These are phyloP conservation scores for Periconia digitata DNA, from an alignment of 2,329 filamentous ascomycete species.

Conservation along the genomic window DNA sequence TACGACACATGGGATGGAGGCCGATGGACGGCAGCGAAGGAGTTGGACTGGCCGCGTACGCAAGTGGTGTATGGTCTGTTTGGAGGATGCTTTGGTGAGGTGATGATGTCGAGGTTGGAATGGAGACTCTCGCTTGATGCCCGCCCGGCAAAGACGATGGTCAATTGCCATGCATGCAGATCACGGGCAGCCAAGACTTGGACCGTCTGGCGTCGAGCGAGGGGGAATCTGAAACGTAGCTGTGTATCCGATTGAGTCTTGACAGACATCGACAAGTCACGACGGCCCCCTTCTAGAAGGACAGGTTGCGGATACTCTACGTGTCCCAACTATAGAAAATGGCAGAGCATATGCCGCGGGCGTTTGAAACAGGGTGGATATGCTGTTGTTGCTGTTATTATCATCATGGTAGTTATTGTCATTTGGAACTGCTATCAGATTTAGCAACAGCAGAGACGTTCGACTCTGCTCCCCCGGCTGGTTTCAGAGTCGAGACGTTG, in stretches of 20 bases:
- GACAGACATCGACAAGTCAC: not conserved
- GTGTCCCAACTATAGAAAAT: too few relatives aligned
- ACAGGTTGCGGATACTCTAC: not conserved
- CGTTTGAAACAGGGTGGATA: too few relatives aligned
- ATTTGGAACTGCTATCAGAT: too few relatives aligned
- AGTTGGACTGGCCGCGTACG: not conserved
- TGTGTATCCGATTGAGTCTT: conserved; percentile 16
- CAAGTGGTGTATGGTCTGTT: not conserved
- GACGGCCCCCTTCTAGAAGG: not conserved
- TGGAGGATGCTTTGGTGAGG: not conserved
- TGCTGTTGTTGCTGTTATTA: too few relatives aligned
- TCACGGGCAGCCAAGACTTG: not conserved
- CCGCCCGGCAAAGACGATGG: too few relatives aligned
- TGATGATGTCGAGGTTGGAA: not conserved
- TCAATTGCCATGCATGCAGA: not conserved
- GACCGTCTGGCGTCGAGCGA: not conserved
- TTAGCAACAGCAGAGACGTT: too few relatives aligned
- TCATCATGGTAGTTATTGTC: too few relatives aligned
- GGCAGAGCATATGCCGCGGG: too few relatives aligned
- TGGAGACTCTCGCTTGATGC: too few relatives aligned
- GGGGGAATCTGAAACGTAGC: conserved; percentile 29
- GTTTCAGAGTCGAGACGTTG: too few relatives aligned
- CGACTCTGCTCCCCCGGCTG: too few relatives aligned
- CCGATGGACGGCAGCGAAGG: not conserved
- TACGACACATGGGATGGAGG: not conserved